These are phyloP conservation scores for Incumbomyces delicatus DNA, from an alignment of 2,329 filamentous ascomycete species.

Conservation along the genomic window DNA sequence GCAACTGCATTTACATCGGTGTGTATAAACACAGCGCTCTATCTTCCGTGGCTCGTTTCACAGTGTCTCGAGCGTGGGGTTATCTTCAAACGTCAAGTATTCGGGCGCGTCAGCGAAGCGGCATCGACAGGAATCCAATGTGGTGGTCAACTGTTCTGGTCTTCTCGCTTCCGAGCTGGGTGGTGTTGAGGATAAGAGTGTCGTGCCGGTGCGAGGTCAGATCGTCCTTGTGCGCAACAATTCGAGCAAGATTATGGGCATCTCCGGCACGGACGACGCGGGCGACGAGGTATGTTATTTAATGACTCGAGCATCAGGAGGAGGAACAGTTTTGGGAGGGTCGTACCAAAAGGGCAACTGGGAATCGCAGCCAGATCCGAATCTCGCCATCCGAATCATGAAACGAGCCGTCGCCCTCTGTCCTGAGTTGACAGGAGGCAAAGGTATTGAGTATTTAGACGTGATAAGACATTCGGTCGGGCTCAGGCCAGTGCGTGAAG, in stretches of 20 bases:
- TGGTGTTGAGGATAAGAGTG: conserved; percentile 64
- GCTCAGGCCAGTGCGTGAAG: conserved; percentile 61
- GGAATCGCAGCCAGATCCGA: conserved; percentile 67
- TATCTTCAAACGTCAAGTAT: conserved; percentile 49
- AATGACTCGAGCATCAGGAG: conserved; percentile 65
- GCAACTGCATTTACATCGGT: conserved; percentile 71
- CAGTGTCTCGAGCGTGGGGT: conserved; percentile 61
- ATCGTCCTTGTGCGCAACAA: conserved; percentile 63
- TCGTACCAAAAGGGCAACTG: conserved; percentile 70
- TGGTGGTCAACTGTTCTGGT: conserved; percentile 79
- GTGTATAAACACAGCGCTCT: conserved; percentile 81
- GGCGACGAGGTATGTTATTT: conserved; percentile 63
- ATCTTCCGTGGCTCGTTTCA: conserved; percentile 73
- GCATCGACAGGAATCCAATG: conserved; percentile 40
- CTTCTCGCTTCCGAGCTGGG: conserved; percentile 64
- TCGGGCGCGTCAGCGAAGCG: conserved; percentile 62
- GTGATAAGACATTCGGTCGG: conserved; percentile 75
- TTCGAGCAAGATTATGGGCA: conserved; percentile 56
- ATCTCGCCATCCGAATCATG: conserved; percentile 75
- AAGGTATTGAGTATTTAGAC: conserved; percentile 61
- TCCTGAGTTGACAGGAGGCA: conserved; percentile 50
- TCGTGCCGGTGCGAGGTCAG: conserved; percentile 73
- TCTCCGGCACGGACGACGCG: conserved; percentile 63
- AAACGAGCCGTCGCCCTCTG: conserved; percentile 55
- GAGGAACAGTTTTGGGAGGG: conserved; percentile 77